Base-by-base conservation (phyloP, 2,329 filamentous ascomycete genomes). In the Colletotrichum costaricense region DNA sequence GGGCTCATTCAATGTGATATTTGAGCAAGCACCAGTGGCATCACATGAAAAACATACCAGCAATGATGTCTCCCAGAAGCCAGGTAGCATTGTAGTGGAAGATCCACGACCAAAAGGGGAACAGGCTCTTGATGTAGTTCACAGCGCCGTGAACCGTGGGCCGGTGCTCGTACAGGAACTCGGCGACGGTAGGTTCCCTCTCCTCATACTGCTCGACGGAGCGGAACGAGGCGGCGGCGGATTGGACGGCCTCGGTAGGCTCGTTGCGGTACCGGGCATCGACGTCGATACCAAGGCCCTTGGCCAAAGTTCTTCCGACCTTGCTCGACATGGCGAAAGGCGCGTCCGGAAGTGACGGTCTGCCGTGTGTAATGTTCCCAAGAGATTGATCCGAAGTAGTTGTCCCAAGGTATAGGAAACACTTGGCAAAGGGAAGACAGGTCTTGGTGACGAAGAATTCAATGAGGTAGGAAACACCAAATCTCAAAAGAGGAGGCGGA, bases 61-160 rank as follows among this genome's bases (percentile, higher is more conserved):
- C 74, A 28, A 75, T 73, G 8, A 75, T 65, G 56, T 75, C 74
- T 55, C 74, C 74, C 22, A 75, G 35, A 22, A 75, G 69, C 74
- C 74, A 75, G 19, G 73, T 74, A 26, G 57, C 46, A 19, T 75
- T 75, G 58, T 75, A 75, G 55, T 75, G 87, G 75, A 83, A 83
- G 67, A 88, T 86, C 87, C 87, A 88, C 16, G 80, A 81, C 71
- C 84, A 77, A 76, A 88, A 88, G 2, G 87, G 87, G 74, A 88
- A 88, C 22, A 88, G 78, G 73, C 80, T 81, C 70, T 78, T 80
- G 63, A 86, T 46, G 73, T 87, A 87, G 46, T 67, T 68, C 7
- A 73, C 77, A 8, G 82, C 67, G 7, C 79, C 79, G 1, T 73
- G 77, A n/a, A 73, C 24, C 1, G 81, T 78, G 3, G 85, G 84